These are phyloP conservation scores for Neoboletus brunneissimus DNA, from an alignment of 768 basidiomycete species.

Conservation along the genomic window DNA sequence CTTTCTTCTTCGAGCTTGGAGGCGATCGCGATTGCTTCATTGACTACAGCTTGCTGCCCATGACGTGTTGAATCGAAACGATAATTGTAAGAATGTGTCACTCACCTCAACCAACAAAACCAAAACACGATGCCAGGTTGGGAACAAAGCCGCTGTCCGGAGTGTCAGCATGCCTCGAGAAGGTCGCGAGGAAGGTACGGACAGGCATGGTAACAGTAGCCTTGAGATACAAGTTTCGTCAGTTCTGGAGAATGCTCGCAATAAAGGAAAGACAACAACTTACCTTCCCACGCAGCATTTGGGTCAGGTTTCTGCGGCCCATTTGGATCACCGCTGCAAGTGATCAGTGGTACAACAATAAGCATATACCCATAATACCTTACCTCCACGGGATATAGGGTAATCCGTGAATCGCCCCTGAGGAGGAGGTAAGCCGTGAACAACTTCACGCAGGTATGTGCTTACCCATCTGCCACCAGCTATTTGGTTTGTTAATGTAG, in stretches of 20 bases:
- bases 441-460: background rate
- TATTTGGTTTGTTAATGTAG: conserved; percentile 16
- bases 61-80: too few relatives aligned
- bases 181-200: background rate
- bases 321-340: conserved; percentile 16
- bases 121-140: conserved; percentile 20
- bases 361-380: background rate
- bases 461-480: conserved; percentile 22
- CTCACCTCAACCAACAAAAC: conserved; percentile 14
- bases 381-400: conserved; percentile 15
- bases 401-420: conserved; percentile 19
- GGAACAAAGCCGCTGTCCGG: conserved; percentile 20
- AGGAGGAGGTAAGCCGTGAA: background rate
- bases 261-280: background rate
- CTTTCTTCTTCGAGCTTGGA: background rate
- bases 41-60: conserved; percentile 18
- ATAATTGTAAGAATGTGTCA: background rate
- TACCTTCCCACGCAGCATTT: conserved; percentile 11
- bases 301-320: conserved; percentile 7
- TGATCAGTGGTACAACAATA: background rate
- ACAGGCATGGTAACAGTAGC: conserved; percentile 23
- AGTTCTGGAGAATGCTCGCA: background rate
- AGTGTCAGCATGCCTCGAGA: background rate
- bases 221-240: conserved; percentile 4
- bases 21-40: conserved; percentile 15